Base-by-base conservation (phyloP, 352 stramenopile genomes). In the Phytopythium cucurbitacearum region DNA sequence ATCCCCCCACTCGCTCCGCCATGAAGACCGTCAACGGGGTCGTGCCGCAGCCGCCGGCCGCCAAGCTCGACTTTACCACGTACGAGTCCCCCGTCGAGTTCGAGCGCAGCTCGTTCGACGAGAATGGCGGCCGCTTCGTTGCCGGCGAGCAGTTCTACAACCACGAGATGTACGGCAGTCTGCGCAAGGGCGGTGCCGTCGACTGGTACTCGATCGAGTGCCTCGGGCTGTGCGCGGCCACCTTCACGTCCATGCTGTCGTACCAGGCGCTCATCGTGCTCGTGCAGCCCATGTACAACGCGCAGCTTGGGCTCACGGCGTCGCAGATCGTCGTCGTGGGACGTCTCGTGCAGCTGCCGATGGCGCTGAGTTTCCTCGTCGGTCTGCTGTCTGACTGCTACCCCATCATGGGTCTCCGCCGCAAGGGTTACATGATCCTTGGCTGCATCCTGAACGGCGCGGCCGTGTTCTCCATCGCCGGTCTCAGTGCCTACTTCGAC, bases 361-460 rank as follows among this genome's bases (percentile, higher is more conserved):
- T 90, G 79, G 80, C 74, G 12, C 76, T 97, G 46, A 96, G 89
- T 67, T 90, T 97, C 42, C 67, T 97, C 10, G 76, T 96, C 40
- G 90, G 90, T 35, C 67, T 97, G 3, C 56, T 97, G 10, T 95
- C 78, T 13, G 89, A 98, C 62, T 96, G 77, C 48, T 91, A 95
- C 57, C 90, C 92, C 36, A 93, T 97, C 69, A 87, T 89, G 70
- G 88, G 89, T 2, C 72, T 92, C 13, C 87, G 85, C 16, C 78
- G 89, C 44, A 97, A 97, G 68, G 80, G 84, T 10, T 98, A 97
- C 69, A 96, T 97, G 71, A 84, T 96, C 38, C 53, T 94, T 36
- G 92, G 92, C 5, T 79, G 67, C 43, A 61, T 81, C 58, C 60
- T 89, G 52, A 89, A 85, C 54, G 79, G 62, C 33, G 61, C 78